Evolutionary conservation across 768 basidiomycete species (phyloP), one percentile per base, ranked within the genome.

Genomic region (Mrakia gelida): DNA sequence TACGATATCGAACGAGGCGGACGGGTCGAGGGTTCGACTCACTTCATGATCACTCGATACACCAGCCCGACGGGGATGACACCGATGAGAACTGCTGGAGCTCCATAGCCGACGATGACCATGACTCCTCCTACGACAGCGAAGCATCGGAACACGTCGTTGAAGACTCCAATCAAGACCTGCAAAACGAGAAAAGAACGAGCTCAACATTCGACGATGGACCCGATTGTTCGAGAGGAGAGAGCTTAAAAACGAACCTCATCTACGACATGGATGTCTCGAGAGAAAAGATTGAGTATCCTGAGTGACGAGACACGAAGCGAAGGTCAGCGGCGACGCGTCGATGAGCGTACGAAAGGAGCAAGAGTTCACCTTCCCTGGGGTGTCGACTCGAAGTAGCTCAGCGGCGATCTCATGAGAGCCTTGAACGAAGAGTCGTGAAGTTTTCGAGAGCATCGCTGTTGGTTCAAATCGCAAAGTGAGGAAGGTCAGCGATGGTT

Each of bases 321-420:
- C 9, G n/a, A 63, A n/a, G 28, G 32, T 63, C 62, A 30, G 62
- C 28, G 10, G 62, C 28, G 10, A 63, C 26, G 15, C n/a, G 62
- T 63, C 45, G 45, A 6, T 2, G 45, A 15, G 28, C 28, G 18
- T 5, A 15, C 2, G 10, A 63, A 10, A 28, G 30, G 32, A 16
- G 26, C 1, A 16, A 34, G 18, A n/a, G 30, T 28, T 30, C 28
- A 63, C 62, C 28, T 9, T 23, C 65, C 65, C 21, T 68, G 65
- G 10, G 65, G 65, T 5, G 65, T 68, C 13, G 65, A 32, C 65
- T 68, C 95, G 82, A 97, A 98, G 86, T 93, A 98, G 80, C 89
- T 90, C 80, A 95, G 83, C 0, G 94, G 94, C 0, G 93, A 91
- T 38, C 88, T 88, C 87, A 98, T 89, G 49, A 98, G 87, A 2